Base-by-base conservation (phyloP, 768 basidiomycete genomes). In the Boletus vermiculosoides region DNA sequence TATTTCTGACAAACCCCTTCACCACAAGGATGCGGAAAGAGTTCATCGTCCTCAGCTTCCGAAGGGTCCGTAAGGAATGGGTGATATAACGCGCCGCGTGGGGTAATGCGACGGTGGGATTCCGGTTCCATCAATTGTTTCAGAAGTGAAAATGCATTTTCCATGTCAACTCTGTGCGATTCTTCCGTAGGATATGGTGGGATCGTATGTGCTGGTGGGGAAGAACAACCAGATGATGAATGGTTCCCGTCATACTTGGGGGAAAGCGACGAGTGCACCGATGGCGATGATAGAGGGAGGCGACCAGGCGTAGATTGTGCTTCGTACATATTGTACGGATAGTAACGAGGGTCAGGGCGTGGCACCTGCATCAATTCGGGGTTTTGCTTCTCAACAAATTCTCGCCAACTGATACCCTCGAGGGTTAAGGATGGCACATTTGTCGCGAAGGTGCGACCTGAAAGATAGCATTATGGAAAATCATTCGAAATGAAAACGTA, bases 381-480 rank as follows among this genome's bases (percentile, higher is more conserved):
- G 63, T 97, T 96, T 56, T 90, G 84, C 47, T 74, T 80, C 65
- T 85, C 81, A 50, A 96, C 86, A 58, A 98, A 86, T 20, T 85
- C 80, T 33, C 77, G 75, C 85, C 96, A 90, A 41, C 84, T 70
- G 11, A 82, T 80, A 30, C 89, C 88, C 1, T 87, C 80, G 49
- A 78, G 73, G 8, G 84, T 79, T 16, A 97, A 74, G 16, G 86
- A 81, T 5, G 95, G 93, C 0, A 99, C 80, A 65, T 98, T 99
- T n/a, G 92, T 90, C 11, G 87, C 77, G 62, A 98, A 90, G 3
- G 87, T 88, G 30, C 97, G 90, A 69, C 91, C 96, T 98, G 60
- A 23, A 54, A 44, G 36, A 49, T 30, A 54, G 22, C 5, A 42
- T 61, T 57, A 59, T 25, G 45, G 20, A 50, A 52, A 31, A 45